A percentile compares a stretch with the other conserved stretches of the same genome.
phyloP scores from a whole-genome alignment of 2,329 filamentous ascomycete species.

The Curvularia sp. region DNA sequence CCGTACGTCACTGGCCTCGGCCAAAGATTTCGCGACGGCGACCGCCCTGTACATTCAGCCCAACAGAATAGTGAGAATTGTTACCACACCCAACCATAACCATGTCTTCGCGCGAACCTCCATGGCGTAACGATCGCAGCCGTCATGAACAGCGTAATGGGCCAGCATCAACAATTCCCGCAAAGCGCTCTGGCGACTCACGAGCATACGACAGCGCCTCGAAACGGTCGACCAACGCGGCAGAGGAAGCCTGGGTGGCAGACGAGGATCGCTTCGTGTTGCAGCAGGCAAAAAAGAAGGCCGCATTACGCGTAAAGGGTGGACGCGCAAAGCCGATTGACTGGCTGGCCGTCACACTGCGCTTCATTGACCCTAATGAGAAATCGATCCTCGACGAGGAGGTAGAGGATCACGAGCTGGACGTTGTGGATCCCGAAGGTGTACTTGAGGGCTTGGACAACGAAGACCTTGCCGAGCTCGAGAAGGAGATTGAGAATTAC shows the following conservation, averaged over 20 bases:
- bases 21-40: conserved; percentile 23
- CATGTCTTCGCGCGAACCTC: conserved; percentile 46
- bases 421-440: conserved; percentile 79
- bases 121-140: conserved; percentile 41
- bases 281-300: conserved; percentile 97
- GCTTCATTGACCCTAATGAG: conserved; percentile 79
- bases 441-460: conserved; percentile 76
- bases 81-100: neutral
- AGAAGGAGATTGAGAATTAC: conserved; percentile 82
- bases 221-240: conserved; percentile 55
- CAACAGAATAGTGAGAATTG: neutral
- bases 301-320: conserved; percentile 90
- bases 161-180: conserved; percentile 43
- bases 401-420: conserved; percentile 74
- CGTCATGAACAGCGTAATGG: conserved; percentile 30
- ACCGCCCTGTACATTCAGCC: neutral
- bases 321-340: conserved; percentile 91
- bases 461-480: conserved; percentile 74
- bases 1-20: conserved; percentile 31
- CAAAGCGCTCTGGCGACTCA: conserved; percentile 55
- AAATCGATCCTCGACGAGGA: conserved; percentile 84
- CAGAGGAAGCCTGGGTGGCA: conserved; percentile 75
- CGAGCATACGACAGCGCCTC: conserved; percentile 48
- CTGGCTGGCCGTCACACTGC: conserved; percentile 87
- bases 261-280: conserved; percentile 96